Conservation (phyloP, 768 basidiomycete species). For the Pholiota conissans region DNA sequence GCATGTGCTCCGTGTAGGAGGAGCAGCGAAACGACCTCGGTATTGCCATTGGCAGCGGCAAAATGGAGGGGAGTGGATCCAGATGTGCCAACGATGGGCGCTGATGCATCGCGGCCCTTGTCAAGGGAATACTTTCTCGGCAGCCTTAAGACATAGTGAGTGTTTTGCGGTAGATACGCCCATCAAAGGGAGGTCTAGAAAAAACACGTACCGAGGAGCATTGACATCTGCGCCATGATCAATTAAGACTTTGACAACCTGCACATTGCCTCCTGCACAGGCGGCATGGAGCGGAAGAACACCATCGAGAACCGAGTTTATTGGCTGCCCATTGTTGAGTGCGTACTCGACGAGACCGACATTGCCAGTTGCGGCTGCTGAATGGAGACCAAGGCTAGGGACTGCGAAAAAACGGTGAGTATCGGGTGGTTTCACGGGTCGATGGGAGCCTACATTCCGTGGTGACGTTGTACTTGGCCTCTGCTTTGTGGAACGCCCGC, state of each 20-base stretch:
- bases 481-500: slow-evolving; percentile 47
- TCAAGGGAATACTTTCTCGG: slow-evolving; percentile 76
- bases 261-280: slow-evolving; percentile 85
- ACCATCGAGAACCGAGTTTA: slow-evolving; percentile 94
- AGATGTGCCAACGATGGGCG: slow-evolving; percentile 76
- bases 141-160: slow-evolving; percentile 42
- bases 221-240: slow-evolving; percentile 98
- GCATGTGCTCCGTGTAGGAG: slow-evolving; percentile 85
- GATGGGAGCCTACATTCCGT: slow-evolving; percentile 47
- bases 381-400: slow-evolving; percentile 74
- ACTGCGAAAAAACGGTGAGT: slow-evolving; percentile 40
- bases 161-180: slow-evolving; percentile 8
- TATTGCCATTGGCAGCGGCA: slow-evolving; percentile 93
- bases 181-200: slow-evolving; percentile 8
- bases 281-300: slow-evolving; percentile 97
- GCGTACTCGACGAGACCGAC: slow-evolving; percentile 93
- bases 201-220: slow-evolving; percentile 70
- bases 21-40: slow-evolving; percentile 71
- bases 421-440: neutral
- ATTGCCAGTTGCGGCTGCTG: slow-evolving; percentile 82
- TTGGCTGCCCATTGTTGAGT: slow-evolving; percentile 89
- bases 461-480: slow-evolving; percentile 58
- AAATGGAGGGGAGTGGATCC: slow-evolving; percentile 96
- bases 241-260: slow-evolving; percentile 85
- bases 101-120: slow-evolving; percentile 61